phyloP scores from a whole-genome alignment of 495 filamentous ascomycete genomes.

The Xylaria scruposa region DNA sequence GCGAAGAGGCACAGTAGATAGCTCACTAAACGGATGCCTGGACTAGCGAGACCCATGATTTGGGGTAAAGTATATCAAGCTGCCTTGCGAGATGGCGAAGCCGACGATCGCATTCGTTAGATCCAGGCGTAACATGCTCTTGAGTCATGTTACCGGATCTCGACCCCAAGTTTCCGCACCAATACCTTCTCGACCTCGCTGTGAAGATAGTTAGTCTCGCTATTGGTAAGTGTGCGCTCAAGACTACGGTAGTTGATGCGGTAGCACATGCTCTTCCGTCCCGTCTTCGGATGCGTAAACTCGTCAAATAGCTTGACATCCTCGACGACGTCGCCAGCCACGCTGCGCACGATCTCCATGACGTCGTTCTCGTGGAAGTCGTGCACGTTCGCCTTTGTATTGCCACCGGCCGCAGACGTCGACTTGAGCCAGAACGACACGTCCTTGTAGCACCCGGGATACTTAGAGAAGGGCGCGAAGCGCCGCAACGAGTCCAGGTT shows the following conservation, averaged over 20 bases:
- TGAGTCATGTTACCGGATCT: slow-evolving; percentile 66
- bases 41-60: neutral
- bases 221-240: slow-evolving; percentile 84
- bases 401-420: slow-evolving; percentile 61
- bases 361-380: slow-evolving; percentile 93
- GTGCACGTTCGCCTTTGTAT: slow-evolving; percentile 45
- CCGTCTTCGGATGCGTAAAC: slow-evolving; percentile 88
- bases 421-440: slow-evolving; percentile 88
- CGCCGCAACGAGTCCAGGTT: slow-evolving; percentile 58
- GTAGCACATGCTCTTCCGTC: slow-evolving; percentile 85
- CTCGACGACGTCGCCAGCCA: slow-evolving; percentile 83
- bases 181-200: slow-evolving; percentile 65
- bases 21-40: neutral
- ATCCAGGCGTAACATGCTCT: neutral
- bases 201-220: slow-evolving; percentile 79
- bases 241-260: slow-evolving; percentile 89
- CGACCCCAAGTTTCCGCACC: slow-evolving; percentile 74
- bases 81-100: slow-evolving; percentile 8
- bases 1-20: neutral
- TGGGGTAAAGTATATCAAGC: neutral
- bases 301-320: slow-evolving; percentile 81
- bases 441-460: slow-evolving; percentile 87
- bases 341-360: slow-evolving; percentile 88
- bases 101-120: neutral
- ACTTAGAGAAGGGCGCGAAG: slow-evolving; percentile 86